phyloP scores from a whole-genome alignment of 495 filamentous ascomycete genomes.

The Cenococcum geophilum region DNA sequence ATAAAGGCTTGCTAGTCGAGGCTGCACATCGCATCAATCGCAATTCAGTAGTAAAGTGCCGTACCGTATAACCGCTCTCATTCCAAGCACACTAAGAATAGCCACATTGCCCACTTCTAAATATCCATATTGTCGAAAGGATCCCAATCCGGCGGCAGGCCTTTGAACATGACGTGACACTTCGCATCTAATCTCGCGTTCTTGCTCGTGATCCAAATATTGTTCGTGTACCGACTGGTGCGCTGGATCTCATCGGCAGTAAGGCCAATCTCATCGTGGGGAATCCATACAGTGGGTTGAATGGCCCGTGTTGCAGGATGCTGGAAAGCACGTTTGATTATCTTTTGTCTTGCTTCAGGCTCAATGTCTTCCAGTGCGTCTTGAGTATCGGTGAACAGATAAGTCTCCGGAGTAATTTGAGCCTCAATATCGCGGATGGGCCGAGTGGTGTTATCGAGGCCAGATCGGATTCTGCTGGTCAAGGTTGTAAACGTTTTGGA shows the following conservation, averaged over 20 bases:
- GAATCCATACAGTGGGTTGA: slow-evolving; percentile 89
- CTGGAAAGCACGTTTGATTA: slow-evolving; percentile 85
- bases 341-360: slow-evolving; percentile 78
- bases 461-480: slow-evolving; percentile 14
- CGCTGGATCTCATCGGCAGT: slow-evolving; percentile 83
- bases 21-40: too few species aligned
- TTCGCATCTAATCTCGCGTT: slow-evolving; percentile 80
- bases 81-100: too few species aligned
- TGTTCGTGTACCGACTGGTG: slow-evolving; percentile 67
- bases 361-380: slow-evolving; percentile 94
- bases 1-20: too few species aligned
- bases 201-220: slow-evolving; percentile 93
- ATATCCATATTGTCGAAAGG: slow-evolving; percentile 32
- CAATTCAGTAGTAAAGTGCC: too few species aligned
- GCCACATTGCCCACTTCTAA: neutral
- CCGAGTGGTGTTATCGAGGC: slow-evolving; percentile 17
- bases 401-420: slow-evolving; percentile 64
- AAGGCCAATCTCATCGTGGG: slow-evolving; percentile 82
- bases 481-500: slow-evolving; percentile 17
- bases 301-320: slow-evolving; percentile 82
- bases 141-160: slow-evolving; percentile 75
- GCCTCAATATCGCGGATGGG: slow-evolving; percentile 55
- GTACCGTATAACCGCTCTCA: too few species aligned
- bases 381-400: slow-evolving; percentile 76
- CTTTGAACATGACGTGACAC: slow-evolving; percentile 76